Evolutionary conservation across 257 asterid genomes (phyloP), one percentile per base, ranked within the genome.

Genomic region (Cruciata laevipes): DNA sequence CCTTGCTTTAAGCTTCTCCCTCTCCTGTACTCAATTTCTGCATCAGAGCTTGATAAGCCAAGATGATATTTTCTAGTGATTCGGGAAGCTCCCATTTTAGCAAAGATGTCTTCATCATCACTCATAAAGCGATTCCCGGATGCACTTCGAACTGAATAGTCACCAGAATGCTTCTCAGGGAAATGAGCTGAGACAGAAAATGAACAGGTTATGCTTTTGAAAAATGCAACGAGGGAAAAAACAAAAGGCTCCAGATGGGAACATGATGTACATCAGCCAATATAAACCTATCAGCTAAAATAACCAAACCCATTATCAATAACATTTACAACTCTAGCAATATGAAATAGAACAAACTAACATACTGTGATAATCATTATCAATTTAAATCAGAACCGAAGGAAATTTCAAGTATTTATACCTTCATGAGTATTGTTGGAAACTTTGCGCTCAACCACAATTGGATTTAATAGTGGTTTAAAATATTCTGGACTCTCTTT

Each of bases 21-120:
- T 83, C 99, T 84, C 72, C 93, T 79, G 77, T 87, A 90, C 76
- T 94, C 97, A 10, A 94, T 73, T 81, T 90, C 98, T 65, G 98
- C 96, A 78, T 94, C 96, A 1, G 98, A 94, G 72, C 81, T 87
- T 60, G 97, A 89, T 63, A 83, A 80, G 60, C 95, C 95, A 61
- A 77, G 79, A 60, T 84, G 83, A 65, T 86, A 77, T 73, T 80
- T 89, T 72, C 95, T 79, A 61, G 82, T 74, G 18, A 66, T 64
- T 83, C 91, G 85, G 44, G 88, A 79, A 71, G 78, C 72, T 30
- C 83, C 86, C 81, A 78, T 70, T 69, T 74, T 86, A 3, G 87
- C 79, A 78, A 84, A 84, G 62, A 88, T 53, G 79, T 73, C 87
- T 14, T 87, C 96, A 5, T 86, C 88, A 25, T 90, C 96, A 68